A percentile compares a stretch with the other conserved stretches of the same genome.
Evolutionary conservation across 2,329 filamentous ascomycete species (phyloP).

Genomic region (Penicillium palitans): DNA sequence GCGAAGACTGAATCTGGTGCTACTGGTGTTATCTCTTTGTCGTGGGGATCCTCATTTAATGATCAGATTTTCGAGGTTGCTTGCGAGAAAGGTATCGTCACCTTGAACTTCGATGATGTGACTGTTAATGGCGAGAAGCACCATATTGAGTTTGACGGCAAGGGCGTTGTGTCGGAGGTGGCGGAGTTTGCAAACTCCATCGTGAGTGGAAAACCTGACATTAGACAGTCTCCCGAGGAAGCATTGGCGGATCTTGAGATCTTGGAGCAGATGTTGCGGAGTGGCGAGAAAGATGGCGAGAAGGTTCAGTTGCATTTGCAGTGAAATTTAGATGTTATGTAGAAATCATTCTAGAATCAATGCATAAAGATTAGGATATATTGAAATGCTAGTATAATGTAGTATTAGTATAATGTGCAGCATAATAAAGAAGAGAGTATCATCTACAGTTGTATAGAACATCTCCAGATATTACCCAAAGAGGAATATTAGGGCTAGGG

Average conservation of each 20-base stretch:
- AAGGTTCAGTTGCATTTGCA: conserved; percentile 28
- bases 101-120: conserved; percentile 40
- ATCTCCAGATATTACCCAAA: conserved; percentile 13
- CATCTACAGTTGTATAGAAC: conserved; percentile 6
- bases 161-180: conserved; percentile 55
- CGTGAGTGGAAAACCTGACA: conserved; percentile 42
- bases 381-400: not conserved
- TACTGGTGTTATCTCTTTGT: conserved; percentile 53
- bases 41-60: conserved; percentile 54
- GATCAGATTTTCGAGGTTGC: conserved; percentile 53
- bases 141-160: conserved; percentile 50
- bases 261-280: conserved; percentile 39
- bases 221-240: conserved; percentile 51
- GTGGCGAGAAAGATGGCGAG: conserved; percentile 34
- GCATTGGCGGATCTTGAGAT: conserved; percentile 55
- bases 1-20: conserved; percentile 50
- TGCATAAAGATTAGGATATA: not conserved
- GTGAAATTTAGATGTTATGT: conserved; percentile 1
- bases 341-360: not conserved
- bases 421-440: not conserved
- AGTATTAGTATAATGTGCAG: not conserved
- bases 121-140: conserved; percentile 40
- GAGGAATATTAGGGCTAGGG: conserved; percentile 22
- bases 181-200: conserved; percentile 55
- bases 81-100: conserved; percentile 54